These are phyloP conservation scores for Pichia sporocuriosa DNA, from an alignment of 805 yeast species.

Conservation along the genomic window DNA sequence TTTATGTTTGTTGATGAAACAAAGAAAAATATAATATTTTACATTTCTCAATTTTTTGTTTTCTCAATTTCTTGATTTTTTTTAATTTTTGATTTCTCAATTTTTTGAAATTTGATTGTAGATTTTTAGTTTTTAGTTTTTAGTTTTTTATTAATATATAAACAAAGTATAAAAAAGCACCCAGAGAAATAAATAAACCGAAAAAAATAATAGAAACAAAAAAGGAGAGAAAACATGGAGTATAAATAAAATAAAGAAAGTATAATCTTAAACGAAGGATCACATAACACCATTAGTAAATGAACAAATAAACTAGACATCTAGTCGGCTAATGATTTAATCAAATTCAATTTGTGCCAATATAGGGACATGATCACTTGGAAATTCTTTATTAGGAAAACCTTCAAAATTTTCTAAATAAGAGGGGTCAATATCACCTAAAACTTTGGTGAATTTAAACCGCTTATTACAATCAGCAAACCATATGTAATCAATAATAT, in stretches of 20 bases:
- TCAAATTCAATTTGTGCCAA: constrained; percentile 22
- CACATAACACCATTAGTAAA: background rate
- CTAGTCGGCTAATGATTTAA: background rate
- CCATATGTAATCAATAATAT: constrained; percentile 56
- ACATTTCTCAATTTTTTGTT: no score
- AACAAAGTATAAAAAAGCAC: no score
- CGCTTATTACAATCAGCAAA: constrained; percentile 26
- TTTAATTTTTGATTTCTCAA: no score
- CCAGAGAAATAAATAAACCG: no score
- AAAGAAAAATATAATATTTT: no score
- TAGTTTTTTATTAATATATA: no score
- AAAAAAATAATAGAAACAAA: no score
- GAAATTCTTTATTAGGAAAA: constrained; percentile 51
- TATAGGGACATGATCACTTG: constrained; percentile 42
- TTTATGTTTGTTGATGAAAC: no score
- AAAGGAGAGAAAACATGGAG: no score
- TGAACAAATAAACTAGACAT: background rate
- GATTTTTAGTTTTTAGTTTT: no score
- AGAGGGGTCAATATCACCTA: constrained; percentile 41
- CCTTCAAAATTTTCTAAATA: constrained; percentile 32
- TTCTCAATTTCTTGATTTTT: no score
- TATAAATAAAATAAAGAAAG: background rate
- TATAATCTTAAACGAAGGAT: background rate
- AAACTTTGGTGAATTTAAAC: constrained; percentile 34
- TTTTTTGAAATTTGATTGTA: no score